Percentiles rank a stretch among this genome's conserved stretches.
Evolutionary conservation across 257 asterid species (phyloP).

Genomic region (Solanum appendiculatum): DNA sequence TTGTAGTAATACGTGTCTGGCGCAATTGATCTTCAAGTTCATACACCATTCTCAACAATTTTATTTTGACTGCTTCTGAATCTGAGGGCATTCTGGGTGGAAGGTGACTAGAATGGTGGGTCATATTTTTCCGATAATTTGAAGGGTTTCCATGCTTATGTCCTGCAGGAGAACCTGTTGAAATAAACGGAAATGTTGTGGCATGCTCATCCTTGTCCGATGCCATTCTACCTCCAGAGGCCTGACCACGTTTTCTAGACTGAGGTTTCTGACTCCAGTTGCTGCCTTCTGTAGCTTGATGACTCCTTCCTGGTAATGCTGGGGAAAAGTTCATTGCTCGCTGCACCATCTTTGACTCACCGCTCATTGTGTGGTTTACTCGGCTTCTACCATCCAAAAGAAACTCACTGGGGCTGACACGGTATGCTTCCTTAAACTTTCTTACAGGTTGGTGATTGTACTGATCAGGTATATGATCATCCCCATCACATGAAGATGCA

Average conservation of each 20-base stretch:
- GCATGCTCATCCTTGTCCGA: constrained; percentile 10
- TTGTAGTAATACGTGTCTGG: constrained; percentile 30
- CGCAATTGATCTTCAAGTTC: constrained; percentile 73
- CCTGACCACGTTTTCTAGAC: constrained; percentile 7
- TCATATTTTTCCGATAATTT: constrained; percentile 11
- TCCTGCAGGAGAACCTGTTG: constrained; percentile 19
- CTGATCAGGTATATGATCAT: constrained; percentile 22
- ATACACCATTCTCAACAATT: constrained; percentile 56
- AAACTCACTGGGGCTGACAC: constrained; percentile 10
- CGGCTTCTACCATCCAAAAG: constrained; percentile 12
- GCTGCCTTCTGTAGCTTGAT: constrained; percentile 22
- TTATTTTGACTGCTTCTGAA: constrained; percentile 43
- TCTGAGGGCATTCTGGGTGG: constrained; percentile 26
- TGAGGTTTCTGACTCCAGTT: constrained; percentile 22
- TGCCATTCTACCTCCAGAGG: constrained; percentile 19
- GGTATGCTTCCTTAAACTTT: constrained; percentile 16
- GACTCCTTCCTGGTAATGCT: constrained; percentile 6
- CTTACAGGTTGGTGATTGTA: constrained; percentile 15
- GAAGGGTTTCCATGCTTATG: constrained; percentile 21
- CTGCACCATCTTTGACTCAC: constrained; percentile 21
- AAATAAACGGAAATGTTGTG: constrained; percentile 17
- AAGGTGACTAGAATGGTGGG: constrained; percentile 25
- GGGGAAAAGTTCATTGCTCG: constrained; percentile 17
- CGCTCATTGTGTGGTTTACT: constrained; percentile 6
- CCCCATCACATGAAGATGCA: constrained; percentile 62